Percentiles rank a stretch among this genome's conserved stretches.
These are phyloP conservation scores for Neocallimastix lanati DNA, from an alignment of 192 early-diverging fungal genomes.

Conservation along the genomic window DNA sequence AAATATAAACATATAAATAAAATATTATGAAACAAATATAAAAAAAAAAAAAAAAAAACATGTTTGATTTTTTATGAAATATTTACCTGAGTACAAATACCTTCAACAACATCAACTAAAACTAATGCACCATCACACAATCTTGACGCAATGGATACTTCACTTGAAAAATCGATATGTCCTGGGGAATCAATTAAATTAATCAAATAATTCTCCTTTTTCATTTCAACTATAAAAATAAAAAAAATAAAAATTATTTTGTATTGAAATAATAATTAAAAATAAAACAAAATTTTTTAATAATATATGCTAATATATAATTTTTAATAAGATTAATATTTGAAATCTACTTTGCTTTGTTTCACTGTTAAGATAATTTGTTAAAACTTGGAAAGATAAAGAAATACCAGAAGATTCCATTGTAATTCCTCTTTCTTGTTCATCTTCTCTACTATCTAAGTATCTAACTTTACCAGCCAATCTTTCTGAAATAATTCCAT, in stretches of 20 bases:
- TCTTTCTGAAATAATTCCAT: conserved; percentile 92
- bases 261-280: too few species aligned
- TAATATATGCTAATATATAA: too few species aligned
- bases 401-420: conserved; percentile 96
- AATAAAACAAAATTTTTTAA: too few species aligned
- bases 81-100: conserved; percentile 85
- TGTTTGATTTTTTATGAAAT: too few species aligned
- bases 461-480: conserved; percentile 90
- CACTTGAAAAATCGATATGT: conserved; percentile 93
- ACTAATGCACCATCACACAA: conserved; percentile 90
- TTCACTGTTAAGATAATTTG: conserved; percentile 9
- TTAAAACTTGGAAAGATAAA: conserved; percentile 66
- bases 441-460: conserved; percentile 88
- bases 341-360: background rate
- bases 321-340: background rate
- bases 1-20: background rate
- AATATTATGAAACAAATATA: too few species aligned
- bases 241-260: too few species aligned
- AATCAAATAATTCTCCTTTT: conserved; percentile 59
- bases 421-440: conserved; percentile 95
- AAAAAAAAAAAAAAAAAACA: too few species aligned
- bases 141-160: conserved; percentile 97
- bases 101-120: conserved; percentile 93
- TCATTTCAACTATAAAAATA: conserved; percentile 3
- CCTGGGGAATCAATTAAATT: conserved; percentile 98